These are phyloP conservation scores for Alternaria incomplexa DNA, from an alignment of 2,329 filamentous ascomycete genomes.

Conservation along the genomic window DNA sequence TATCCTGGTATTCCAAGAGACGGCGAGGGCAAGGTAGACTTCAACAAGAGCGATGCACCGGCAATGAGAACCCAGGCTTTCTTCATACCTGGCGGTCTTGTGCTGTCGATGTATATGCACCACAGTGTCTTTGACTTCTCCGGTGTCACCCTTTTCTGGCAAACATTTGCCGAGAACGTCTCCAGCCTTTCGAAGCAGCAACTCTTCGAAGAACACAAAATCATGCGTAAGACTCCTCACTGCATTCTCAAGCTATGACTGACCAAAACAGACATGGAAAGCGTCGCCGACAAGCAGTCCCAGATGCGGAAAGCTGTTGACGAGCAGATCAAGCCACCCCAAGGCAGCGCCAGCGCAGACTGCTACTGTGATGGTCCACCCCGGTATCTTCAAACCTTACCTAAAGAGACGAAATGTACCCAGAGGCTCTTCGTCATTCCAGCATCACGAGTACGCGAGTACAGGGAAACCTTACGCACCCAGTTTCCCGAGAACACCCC, in stretches of 20 bases:
- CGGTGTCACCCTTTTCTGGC: conserved; percentile 38
- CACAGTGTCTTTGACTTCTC: conserved; percentile 43
- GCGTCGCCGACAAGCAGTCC: conserved; percentile 31
- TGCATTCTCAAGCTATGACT: conserved; percentile 9
- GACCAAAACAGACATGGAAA: conserved; percentile 21
- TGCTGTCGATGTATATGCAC: conserved; percentile 43
- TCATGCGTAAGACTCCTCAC: conserved; percentile 15
- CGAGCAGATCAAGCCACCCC: conserved; percentile 15
- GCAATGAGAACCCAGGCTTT: conserved; percentile 41
- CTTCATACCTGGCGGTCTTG: conserved; percentile 45
- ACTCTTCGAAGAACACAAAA: conserved; percentile 8
- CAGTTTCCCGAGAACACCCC: conserved; percentile 24
- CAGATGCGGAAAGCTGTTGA: conserved; percentile 30
- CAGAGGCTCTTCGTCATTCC: conserved; percentile 38
- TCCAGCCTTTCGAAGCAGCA: conserved; percentile 25
- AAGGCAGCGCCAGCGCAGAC: conserved; percentile 22
- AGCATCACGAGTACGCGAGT: conserved; percentile 32
- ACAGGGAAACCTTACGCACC: conserved; percentile 30
- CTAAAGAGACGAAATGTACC: conserved; percentile 31
- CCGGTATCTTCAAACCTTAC: conserved; percentile 35
- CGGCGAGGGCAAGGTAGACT: conserved; percentile 39
- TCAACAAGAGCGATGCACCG: conserved; percentile 31
- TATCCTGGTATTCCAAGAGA: conserved; percentile 31
- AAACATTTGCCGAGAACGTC: conserved; percentile 31
- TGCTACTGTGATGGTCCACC: conserved; percentile 36